phyloP scores from a whole-genome alignment of 106 monocot species.

The Allium fistulosum region DNA sequence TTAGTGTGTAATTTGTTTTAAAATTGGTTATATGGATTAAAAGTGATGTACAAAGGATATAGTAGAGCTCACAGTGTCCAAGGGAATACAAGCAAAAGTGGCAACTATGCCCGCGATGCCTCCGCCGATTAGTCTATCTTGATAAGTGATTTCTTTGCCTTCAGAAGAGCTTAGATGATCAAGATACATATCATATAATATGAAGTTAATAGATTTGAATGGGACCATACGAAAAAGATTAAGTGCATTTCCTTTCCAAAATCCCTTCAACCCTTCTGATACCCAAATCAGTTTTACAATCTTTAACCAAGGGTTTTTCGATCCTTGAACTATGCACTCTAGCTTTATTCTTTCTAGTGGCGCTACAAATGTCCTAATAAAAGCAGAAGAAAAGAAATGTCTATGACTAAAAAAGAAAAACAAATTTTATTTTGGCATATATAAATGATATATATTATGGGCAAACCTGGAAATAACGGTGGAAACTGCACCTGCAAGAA shows the following conservation, averaged over 20 bases:
- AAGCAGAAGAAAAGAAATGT: neutral
- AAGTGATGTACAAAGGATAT: neutral
- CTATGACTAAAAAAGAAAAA: neutral
- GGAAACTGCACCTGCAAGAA: constrained; percentile 37
- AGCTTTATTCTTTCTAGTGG: constrained; percentile 62
- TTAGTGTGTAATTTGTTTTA: too few relatives aligned
- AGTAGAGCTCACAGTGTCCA: constrained; percentile 37
- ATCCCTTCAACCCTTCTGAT: constrained; percentile 39
- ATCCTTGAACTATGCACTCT: constrained; percentile 44
- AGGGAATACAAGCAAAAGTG: constrained; percentile 42
- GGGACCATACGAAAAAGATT: constrained; percentile 57
- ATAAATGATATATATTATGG: too few relatives aligned
- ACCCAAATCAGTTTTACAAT: constrained; percentile 21
- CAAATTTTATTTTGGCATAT: neutral
- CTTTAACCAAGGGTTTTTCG: constrained; percentile 14
- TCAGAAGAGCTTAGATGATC: constrained; percentile 8
- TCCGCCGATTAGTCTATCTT: constrained; percentile 45
- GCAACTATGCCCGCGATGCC: constrained; percentile 40
- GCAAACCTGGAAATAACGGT: constrained; percentile 25
- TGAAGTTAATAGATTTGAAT: constrained; percentile 58
- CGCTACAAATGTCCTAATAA: constrained; percentile 40
- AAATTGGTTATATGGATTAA: too few relatives aligned
- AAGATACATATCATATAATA: constrained; percentile 56
- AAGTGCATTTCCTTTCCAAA: constrained; percentile 52
- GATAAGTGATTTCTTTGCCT: constrained; percentile 33